phyloP scores from a whole-genome alignment of 805 yeast species.

The Maudiozyma bulderi region DNA sequence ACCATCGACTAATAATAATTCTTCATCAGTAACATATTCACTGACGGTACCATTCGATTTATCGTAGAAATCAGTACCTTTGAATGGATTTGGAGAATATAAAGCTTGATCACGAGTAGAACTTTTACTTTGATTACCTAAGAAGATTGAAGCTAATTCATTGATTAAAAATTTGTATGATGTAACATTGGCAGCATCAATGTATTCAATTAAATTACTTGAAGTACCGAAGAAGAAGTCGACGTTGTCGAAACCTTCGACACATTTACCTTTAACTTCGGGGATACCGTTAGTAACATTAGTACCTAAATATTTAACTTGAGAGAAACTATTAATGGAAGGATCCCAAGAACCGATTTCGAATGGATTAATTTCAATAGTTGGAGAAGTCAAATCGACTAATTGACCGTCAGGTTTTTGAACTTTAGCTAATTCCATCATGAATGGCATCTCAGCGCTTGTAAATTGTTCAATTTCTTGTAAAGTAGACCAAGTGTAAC shows the following conservation, averaged over 20 bases:
- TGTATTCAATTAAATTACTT: slow-evolving; percentile 65
- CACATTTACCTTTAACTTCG: slow-evolving; percentile 37
- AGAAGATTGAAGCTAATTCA: slow-evolving; percentile 33
- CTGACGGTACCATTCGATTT: slow-evolving; percentile 23
- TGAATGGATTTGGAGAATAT: slow-evolving; percentile 65
- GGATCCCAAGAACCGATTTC: slow-evolving; percentile 88
- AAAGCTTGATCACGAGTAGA: slow-evolving; percentile 56
- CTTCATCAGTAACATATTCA: slow-evolving; percentile 32
- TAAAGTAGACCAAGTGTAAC: slow-evolving; percentile 48
- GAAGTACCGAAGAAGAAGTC: slow-evolving; percentile 80
- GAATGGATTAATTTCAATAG: slow-evolving; percentile 51
- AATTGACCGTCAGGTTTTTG: slow-evolving; percentile 49
- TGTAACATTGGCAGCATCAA: slow-evolving; percentile 41
- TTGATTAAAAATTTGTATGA: slow-evolving; percentile 35
- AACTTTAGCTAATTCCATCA: slow-evolving; percentile 54
- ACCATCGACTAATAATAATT: slow-evolving; percentile 55
- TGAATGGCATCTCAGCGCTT: slow-evolving; percentile 61
- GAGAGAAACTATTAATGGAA: slow-evolving; percentile 51
- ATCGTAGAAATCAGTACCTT: slow-evolving; percentile 28
- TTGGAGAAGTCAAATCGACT: slow-evolving; percentile 57
- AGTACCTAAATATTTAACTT: slow-evolving; percentile 63
- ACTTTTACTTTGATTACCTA: slow-evolving; percentile 37
- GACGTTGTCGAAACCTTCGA: slow-evolving; percentile 66
- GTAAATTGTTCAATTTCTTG: slow-evolving; percentile 51
- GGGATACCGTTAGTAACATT: slow-evolving; percentile 51